Percentiles rank a stretch among this genome's conserved stretches.
phyloP scores from a whole-genome alignment of 441 rosid genomes.

The Dalechampia spathulata region DNA sequence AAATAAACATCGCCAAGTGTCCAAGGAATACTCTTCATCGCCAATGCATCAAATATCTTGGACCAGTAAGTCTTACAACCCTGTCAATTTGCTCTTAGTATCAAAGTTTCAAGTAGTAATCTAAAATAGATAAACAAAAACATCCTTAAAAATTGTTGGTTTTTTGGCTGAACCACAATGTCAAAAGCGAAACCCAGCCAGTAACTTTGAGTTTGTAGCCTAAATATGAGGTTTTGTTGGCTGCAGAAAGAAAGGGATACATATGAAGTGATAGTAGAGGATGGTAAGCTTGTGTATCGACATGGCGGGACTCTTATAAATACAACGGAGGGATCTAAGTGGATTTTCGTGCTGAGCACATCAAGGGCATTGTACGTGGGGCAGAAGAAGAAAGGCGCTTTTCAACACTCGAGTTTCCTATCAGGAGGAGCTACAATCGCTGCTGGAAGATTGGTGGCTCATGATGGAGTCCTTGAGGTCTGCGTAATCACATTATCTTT shows the following conservation, averaged over 20 bases:
- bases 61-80: constrained; percentile 44
- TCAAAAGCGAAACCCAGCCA: no score
- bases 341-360: constrained; percentile 85
- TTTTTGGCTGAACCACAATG: no score
- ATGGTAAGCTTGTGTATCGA: constrained; percentile 49
- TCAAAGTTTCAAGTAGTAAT: no score
- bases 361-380: constrained; percentile 67
- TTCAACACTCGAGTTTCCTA: constrained; percentile 87
- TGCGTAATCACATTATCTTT: no score
- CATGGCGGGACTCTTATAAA: constrained; percentile 30
- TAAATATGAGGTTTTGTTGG: not conserved
- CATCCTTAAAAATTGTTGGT: no score
- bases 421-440: constrained; percentile 81
- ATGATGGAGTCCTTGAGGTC: constrained; percentile 65
- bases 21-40: constrained; percentile 44
- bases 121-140: no score
- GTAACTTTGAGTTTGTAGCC: not conserved
- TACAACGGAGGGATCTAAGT: constrained; percentile 50
- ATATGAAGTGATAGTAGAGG: constrained; percentile 57
- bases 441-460: constrained; percentile 74
- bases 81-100: not conserved
- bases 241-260: constrained; percentile 69
- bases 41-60: constrained; percentile 72
- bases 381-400: constrained; percentile 75
- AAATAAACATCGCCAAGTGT: constrained; percentile 43